Percentiles rank a stretch among this genome's conserved stretches.
Evolutionary conservation across 2,329 filamentous ascomycete species (phyloP).

Genomic region (Alternaria consortialis): DNA sequence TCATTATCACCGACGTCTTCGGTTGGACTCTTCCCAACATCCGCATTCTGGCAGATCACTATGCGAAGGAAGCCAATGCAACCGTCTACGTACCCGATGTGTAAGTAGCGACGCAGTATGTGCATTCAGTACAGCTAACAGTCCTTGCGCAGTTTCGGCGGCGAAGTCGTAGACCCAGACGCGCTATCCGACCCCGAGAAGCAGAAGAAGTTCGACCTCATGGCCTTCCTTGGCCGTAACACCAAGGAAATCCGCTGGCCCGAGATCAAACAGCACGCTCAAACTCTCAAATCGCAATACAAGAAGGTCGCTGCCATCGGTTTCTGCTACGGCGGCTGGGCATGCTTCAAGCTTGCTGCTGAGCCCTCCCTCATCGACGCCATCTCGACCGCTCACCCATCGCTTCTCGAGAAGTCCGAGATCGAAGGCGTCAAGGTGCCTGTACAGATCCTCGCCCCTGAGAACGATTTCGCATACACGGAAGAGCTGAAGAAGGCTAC

Average conservation of each 20-base stretch:
- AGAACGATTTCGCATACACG: slow-evolving; percentile 38
- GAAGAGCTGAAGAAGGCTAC: slow-evolving; percentile 44
- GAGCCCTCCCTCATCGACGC: slow-evolving; percentile 45
- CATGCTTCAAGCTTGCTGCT: slow-evolving; percentile 42
- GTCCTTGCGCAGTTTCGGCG: slow-evolving; percentile 35
- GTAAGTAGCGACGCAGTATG: slow-evolving; percentile 24
- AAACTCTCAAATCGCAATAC: slow-evolving; percentile 47
- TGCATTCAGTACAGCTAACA: not conserved
- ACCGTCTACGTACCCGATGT: slow-evolving; percentile 59
- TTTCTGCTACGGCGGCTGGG: slow-evolving; percentile 60
- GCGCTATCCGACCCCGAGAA: slow-evolving; percentile 39
- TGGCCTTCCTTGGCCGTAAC: slow-evolving; percentile 52
- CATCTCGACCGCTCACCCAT: slow-evolving; percentile 42
- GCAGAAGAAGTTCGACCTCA: slow-evolving; percentile 51
- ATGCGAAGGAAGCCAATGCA: slow-evolving; percentile 57
- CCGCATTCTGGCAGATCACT: slow-evolving; percentile 58
- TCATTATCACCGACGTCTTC: slow-evolving; percentile 57
- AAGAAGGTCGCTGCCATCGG: slow-evolving; percentile 57
- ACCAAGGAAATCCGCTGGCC: slow-evolving; percentile 51
- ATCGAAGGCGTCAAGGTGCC: slow-evolving; percentile 45
- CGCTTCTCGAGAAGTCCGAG: slow-evolving; percentile 40
- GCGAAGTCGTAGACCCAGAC: slow-evolving; percentile 42
- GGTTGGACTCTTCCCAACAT: slow-evolving; percentile 59
- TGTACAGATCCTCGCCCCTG: slow-evolving; percentile 42
- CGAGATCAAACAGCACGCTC: slow-evolving; percentile 49